phyloP scores from a whole-genome alignment of 2,329 filamentous ascomycete genomes.

The Xylaria digitata region DNA sequence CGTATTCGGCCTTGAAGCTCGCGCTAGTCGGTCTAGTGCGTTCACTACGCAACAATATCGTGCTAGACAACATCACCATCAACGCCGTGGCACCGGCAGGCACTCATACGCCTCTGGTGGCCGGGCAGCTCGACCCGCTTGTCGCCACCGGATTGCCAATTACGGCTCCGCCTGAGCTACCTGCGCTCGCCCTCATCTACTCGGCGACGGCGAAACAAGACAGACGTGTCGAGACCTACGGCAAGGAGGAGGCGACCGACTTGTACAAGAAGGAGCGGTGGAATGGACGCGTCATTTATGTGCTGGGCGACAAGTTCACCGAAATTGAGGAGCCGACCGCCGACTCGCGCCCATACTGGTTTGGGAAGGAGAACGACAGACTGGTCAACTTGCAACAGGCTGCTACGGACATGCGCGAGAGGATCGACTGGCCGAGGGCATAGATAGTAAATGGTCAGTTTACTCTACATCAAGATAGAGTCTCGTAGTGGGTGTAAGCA shows the following conservation, averaged over 20 bases:
- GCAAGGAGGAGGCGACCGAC: slow-evolving; percentile 47
- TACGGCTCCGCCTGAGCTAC: slow-evolving; percentile 44
- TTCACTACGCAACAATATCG: slow-evolving; percentile 46
- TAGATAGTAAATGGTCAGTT: not conserved
- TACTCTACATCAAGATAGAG: no score
- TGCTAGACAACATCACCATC: slow-evolving; percentile 50
- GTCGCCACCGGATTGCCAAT: slow-evolving; percentile 46
- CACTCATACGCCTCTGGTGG: slow-evolving; percentile 49
- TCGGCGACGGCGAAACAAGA: slow-evolving; percentile 51
- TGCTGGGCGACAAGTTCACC: slow-evolving; percentile 50
- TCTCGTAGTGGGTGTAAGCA: no score
- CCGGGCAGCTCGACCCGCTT: slow-evolving; percentile 45
- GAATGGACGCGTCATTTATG: slow-evolving; percentile 52
- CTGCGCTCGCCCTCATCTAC: slow-evolving; percentile 52
- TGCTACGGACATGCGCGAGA: slow-evolving; percentile 48
- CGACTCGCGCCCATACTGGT: slow-evolving; percentile 45
- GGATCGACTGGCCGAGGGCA: not conserved
- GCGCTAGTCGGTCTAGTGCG: slow-evolving; percentile 49
- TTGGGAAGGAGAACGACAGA: slow-evolving; percentile 47
- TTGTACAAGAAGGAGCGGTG: slow-evolving; percentile 41
- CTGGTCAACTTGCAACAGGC: slow-evolving; percentile 48
- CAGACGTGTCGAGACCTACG: slow-evolving; percentile 50
- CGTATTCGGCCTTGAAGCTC: slow-evolving; percentile 44
- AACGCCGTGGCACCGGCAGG: slow-evolving; percentile 53
- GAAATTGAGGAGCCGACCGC: slow-evolving; percentile 50